Conservation (phyloP, 371 early-diverging fungal species). For the Thermomucor indicae-seudaticae region DNA sequence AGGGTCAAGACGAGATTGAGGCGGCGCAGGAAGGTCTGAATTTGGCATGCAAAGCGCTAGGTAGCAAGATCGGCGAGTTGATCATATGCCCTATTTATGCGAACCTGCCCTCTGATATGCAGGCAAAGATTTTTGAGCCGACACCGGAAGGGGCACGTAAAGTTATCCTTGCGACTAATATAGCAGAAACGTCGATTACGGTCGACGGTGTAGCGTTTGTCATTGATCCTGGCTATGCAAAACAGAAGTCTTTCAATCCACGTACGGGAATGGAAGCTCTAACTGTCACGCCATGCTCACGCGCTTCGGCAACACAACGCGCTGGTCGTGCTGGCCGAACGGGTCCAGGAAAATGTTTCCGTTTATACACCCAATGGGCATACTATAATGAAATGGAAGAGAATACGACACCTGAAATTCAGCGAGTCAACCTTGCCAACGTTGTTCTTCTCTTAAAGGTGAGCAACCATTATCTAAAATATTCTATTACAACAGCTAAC, state of each 20-base stretch:
- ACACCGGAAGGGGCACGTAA: slow-evolving; percentile 94
- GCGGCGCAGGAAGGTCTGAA: slow-evolving; percentile 79
- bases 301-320: slow-evolving; percentile 97
- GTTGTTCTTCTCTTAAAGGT: slow-evolving; percentile 91
- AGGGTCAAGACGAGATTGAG: slow-evolving; percentile 99
- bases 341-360: slow-evolving; percentile 97
- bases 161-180: slow-evolving; percentile 99
- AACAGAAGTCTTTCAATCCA: slow-evolving; percentile 94
- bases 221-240: slow-evolving; percentile 93
- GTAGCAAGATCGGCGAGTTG: slow-evolving; percentile 87
- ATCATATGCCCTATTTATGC: slow-evolving; percentile 96
- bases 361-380: slow-evolving; percentile 95
- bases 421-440: slow-evolving; percentile 88
- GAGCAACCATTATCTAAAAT: not conserved
- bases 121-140: slow-evolving; percentile 95
- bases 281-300: slow-evolving; percentile 90
- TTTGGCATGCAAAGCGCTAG: slow-evolving; percentile 78
- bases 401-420: slow-evolving; percentile 95
- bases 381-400: slow-evolving; percentile 93
- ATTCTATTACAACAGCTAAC: too few relatives aligned
- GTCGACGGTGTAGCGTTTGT: slow-evolving; percentile 89
- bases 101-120: slow-evolving; percentile 89
- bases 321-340: slow-evolving; percentile 98
- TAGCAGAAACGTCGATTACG: slow-evolving; percentile 99
- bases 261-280: slow-evolving; percentile 95